phyloP scores from a whole-genome alignment of 352 stramenopile genomes.

The Pythium sp. region DNA sequence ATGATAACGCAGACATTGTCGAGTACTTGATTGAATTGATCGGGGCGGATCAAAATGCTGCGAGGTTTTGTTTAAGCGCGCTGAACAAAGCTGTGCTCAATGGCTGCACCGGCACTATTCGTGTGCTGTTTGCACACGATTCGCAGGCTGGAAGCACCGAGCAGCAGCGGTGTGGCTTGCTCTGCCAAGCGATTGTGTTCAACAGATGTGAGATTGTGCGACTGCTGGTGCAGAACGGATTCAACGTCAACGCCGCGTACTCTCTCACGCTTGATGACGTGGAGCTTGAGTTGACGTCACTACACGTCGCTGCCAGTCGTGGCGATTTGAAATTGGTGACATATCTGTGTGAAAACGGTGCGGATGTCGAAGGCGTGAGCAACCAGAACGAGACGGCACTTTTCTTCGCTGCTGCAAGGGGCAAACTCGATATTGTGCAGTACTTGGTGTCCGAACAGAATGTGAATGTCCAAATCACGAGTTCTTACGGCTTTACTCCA shows the following conservation, averaged over 20 bases:
- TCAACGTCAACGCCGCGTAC: background rate
- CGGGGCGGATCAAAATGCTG: background rate
- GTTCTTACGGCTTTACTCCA: background rate
- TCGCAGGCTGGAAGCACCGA: background rate
- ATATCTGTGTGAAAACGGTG: background rate
- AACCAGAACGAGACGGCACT: constrained; percentile 6
- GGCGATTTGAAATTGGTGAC: background rate
- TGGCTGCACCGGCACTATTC: background rate
- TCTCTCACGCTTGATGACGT: background rate
- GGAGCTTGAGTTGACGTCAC: background rate
- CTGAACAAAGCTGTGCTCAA: background rate
- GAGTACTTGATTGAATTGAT: constrained; percentile 1
- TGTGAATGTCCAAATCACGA: background rate
- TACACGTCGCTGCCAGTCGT: background rate
- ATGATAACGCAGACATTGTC: background rate
- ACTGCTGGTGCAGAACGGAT: background rate
- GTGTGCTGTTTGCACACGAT: background rate
- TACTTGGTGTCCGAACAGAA: background rate
- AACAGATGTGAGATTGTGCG: background rate
- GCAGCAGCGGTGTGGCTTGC: background rate
- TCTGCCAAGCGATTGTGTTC: constrained; percentile 5
- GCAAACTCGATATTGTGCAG: background rate
- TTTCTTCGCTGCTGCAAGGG: background rate
- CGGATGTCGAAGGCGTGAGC: background rate
- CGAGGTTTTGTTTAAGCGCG: background rate